phyloP scores from a whole-genome alignment of 768 basidiomycete species.

The Strobilomyces confusus region DNA sequence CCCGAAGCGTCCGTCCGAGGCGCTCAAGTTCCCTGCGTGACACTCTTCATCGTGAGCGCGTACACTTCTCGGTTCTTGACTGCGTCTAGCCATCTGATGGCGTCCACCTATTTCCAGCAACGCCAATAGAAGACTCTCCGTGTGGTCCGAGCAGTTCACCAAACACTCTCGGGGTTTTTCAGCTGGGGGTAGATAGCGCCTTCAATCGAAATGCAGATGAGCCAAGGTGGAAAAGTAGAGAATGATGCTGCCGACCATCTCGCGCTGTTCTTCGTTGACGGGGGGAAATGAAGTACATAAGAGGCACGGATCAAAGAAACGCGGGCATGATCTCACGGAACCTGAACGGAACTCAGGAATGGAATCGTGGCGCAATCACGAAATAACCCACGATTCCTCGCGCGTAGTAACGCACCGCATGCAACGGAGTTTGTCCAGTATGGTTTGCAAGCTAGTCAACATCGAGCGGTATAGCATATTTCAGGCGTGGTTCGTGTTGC shows the following conservation, averaged over 20 bases:
- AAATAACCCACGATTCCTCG: conserved; percentile 74
- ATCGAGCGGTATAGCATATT: conserved; percentile 79
- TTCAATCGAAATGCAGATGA: conserved; percentile 78
- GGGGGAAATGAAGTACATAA: conserved; percentile 78
- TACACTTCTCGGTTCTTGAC: conserved; percentile 86
- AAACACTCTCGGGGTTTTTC: conserved; percentile 78
- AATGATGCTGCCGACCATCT: conserved; percentile 95
- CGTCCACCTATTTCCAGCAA: conserved; percentile 57
- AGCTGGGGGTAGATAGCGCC: conserved; percentile 91
- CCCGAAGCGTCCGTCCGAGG: conserved; percentile 77
- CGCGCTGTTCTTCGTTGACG: conserved; percentile 82
- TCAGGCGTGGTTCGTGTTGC: conserved; percentile 89
- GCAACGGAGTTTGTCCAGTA: conserved; percentile 85
- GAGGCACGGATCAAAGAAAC: background rate
- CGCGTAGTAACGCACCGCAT: conserved; percentile 97
- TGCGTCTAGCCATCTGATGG: conserved; percentile 80
- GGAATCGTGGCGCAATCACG: background rate
- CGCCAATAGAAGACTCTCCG: background rate
- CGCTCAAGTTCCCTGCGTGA: conserved; percentile 85
- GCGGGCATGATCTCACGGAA: conserved; percentile 47
- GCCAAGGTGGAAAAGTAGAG: conserved; percentile 81
- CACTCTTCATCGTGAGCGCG: conserved; percentile 89
- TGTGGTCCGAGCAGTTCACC: conserved; percentile 37
- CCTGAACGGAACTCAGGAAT: conserved; percentile 38
- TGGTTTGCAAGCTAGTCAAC: conserved; percentile 76